phyloP scores from a whole-genome alignment of 768 basidiomycete genomes.

The Pleurotus platypus region DNA sequence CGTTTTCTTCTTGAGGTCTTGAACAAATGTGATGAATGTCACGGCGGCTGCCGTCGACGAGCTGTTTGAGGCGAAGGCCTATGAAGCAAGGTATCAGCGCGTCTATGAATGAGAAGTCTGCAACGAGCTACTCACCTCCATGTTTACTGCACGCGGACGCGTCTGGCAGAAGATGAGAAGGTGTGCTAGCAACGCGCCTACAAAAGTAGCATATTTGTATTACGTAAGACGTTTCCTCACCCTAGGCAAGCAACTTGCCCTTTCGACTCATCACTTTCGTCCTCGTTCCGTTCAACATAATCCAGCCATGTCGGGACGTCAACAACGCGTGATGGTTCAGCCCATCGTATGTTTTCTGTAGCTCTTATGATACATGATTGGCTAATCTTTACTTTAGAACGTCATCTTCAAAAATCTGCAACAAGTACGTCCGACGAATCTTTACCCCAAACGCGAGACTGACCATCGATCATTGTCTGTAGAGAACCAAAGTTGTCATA shows the following conservation, averaged over 20 bases:
- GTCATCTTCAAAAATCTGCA: slow-evolving; percentile 98
- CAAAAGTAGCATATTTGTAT: not conserved
- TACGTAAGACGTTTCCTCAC: slow-evolving; percentile 5
- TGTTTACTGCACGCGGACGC: slow-evolving; percentile 5
- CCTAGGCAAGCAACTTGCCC: not conserved
- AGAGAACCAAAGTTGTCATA: slow-evolving; percentile 84
- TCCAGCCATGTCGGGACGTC: slow-evolving; percentile 80
- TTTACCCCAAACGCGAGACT: slow-evolving; percentile 11
- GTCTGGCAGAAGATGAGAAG: not conserved
- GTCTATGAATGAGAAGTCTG: not conserved
- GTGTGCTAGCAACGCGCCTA: not conserved
- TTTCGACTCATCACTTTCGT: slow-evolving; percentile 6
- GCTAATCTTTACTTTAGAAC: slow-evolving; percentile 51
- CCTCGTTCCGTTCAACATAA: slow-evolving; percentile 10
- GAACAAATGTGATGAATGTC: slow-evolving; percentile 98
- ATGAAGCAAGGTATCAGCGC: not conserved
- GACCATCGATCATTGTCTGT: slow-evolving; percentile 14
- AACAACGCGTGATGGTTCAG: slow-evolving; percentile 98
- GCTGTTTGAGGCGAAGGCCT: slow-evolving; percentile 74
- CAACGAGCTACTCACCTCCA: slow-evolving; percentile 11
- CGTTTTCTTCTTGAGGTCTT: slow-evolving; percentile 96
- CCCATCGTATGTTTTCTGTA: slow-evolving; percentile 76
- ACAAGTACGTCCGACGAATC: slow-evolving; percentile 42
- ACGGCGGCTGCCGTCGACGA: slow-evolving; percentile 98
- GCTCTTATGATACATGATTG: not conserved